Evolutionary conservation across 148 eudicot genomes (phyloP), one percentile per base, ranked within the genome.

Genomic region (Chenopodium quinoa): DNA sequence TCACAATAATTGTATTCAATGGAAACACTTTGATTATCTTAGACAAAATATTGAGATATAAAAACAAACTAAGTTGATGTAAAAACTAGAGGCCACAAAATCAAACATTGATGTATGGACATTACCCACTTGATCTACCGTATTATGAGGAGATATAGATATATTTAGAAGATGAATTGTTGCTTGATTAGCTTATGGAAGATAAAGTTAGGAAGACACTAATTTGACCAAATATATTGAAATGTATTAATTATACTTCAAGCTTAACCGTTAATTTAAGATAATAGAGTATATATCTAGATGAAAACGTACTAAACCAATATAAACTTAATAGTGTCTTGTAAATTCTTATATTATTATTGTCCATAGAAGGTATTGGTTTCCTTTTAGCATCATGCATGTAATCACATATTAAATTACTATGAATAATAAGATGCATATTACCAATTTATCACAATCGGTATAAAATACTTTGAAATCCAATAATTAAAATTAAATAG

Each of bases 61-160:
- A 47, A 64, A 13, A 40, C n/a, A 22, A 29, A 20, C 22, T 0
- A 25, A 19, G 56, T 11, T 10, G 12, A 8, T 2, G 7, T 2
- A 40, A 37, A 52, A 68, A 71, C 58, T 65, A 19, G 37, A 85
- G 72, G 87, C 76, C 46, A 40, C 8, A 66, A 72, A 64, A 22
- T 76, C 62, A 54, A 29, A n/a, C 64, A 52, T 1, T 46, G 9
- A 32, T 81, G 48, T 69, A 58, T 84, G 78, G 83, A 46, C n/a
- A 54, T 71, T 20, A 77, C 22, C 27, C 2, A 4, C 3, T 76
- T 46, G n/a, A n/a, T 23, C 44, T 32, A 23, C 37, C 74, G 23
- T 29, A 40, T 71, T 54, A 50, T 25, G 17, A 80, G 69, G 75
- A 77, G 47, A 31, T 66, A 25, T 62, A 77, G 58, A 31, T 73